Percentiles rank a stretch among this genome's conserved stretches.
These are phyloP conservation scores for Atalantia buxifolia DNA, from an alignment of 345 rosid species.

Conservation along the genomic window DNA sequence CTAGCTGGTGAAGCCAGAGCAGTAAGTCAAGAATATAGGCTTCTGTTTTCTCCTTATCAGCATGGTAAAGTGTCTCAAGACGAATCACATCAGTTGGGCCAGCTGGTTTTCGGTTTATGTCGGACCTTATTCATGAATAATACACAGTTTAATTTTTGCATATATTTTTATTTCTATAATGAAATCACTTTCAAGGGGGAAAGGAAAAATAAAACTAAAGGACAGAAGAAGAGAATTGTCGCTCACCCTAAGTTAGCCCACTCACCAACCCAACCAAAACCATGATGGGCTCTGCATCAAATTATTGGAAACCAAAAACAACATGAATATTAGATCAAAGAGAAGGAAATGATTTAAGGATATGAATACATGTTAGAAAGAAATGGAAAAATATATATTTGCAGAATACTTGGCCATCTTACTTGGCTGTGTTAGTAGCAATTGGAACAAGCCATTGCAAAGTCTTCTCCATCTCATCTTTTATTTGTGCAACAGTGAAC, in stretches of 20 bases:
- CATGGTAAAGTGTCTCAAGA: constrained; percentile 86
- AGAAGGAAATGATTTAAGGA: not conserved
- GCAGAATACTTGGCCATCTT: constrained; percentile 15
- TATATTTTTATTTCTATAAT: not conserved
- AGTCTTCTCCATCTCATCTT: constrained; percentile 90
- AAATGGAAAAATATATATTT: not conserved
- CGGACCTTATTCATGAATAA: constrained; percentile 45
- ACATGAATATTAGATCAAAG: not conserved
- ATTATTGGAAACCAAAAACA: constrained; percentile 33
- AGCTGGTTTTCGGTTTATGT: constrained; percentile 44
- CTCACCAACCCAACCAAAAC: constrained; percentile 99
- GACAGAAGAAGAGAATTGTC: not conserved
- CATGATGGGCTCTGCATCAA: constrained; percentile 72
- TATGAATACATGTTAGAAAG: not conserved
- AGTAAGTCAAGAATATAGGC: constrained; percentile 74
- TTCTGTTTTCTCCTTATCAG: constrained; percentile 76
- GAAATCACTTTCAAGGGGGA: not conserved
- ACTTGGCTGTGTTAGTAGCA: constrained; percentile 92
- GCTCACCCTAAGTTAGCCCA: constrained; percentile 97
- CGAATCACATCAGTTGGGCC: constrained; percentile 52
- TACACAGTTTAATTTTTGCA: not conserved
- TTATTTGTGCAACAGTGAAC: constrained; percentile 77
- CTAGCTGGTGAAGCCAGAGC: constrained; percentile 78
- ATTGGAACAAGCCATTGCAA: constrained; percentile 93
- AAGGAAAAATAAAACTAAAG: not conserved